These are phyloP conservation scores for Tremella fuciformis DNA, from an alignment of 768 basidiomycete genomes.

Conservation along the genomic window DNA sequence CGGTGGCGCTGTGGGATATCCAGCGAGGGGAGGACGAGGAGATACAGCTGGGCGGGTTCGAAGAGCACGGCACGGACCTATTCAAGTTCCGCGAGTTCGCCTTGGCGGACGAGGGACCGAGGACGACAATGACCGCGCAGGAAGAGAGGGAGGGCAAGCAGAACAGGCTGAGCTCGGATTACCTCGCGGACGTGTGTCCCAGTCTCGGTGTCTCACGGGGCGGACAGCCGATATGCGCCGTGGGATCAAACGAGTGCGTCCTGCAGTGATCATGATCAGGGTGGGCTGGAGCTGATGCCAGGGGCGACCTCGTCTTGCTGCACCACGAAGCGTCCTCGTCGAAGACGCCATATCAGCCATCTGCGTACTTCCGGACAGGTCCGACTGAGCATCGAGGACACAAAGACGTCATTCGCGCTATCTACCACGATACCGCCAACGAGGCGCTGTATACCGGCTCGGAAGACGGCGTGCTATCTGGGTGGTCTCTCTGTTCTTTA, in stretches of 20 bases:
- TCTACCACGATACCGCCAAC: conserved; percentile 44
- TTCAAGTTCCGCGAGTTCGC: conserved; percentile 38
- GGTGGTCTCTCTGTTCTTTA: conserved; percentile 41
- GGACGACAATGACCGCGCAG: conserved; percentile 30
- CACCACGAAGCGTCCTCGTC: conserved; percentile 24
- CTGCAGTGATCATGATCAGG: not conserved
- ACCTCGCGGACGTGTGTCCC: conserved; percentile 45
- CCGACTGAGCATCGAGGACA: conserved; percentile 35
- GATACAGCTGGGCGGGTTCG: conserved; percentile 32
- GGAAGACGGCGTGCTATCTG: conserved; percentile 48
- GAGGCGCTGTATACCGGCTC: conserved; percentile 50
- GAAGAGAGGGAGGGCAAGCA: conserved; percentile 29
- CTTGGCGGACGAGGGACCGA: conserved; percentile 19
- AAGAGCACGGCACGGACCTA: conserved; percentile 30
- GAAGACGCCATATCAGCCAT: conserved; percentile 33
- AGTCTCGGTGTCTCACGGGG: conserved; percentile 39
- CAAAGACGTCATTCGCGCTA: conserved; percentile 46
- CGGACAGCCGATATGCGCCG: conserved; percentile 38
- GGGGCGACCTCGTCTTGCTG: conserved; percentile 49
- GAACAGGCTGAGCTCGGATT: conserved; percentile 38
- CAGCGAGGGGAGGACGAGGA: conserved; percentile 25
- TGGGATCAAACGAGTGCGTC: conserved; percentile 49
- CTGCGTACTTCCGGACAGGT: conserved; percentile 41
- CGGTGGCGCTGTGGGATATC: conserved; percentile 74
- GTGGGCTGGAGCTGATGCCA: conserved; percentile 9